These are phyloP conservation scores for Encephalitozoon romaleae DNA, from an alignment of 371 early-diverging fungal species.

Conservation along the genomic window DNA sequence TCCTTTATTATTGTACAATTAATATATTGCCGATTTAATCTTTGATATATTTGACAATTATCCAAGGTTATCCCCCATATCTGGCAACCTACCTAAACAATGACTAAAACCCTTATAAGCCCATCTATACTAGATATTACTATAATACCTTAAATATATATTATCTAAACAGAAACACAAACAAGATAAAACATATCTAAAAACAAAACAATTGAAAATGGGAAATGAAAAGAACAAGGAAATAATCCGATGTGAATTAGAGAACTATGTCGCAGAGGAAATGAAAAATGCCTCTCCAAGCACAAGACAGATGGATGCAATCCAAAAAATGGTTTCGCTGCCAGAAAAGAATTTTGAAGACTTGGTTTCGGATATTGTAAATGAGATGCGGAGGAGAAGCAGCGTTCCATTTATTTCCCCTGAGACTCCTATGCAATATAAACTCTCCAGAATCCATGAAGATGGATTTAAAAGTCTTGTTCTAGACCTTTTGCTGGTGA, in stretches of 20 bases:
- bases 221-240: conserved; percentile 2
- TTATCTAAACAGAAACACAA: conserved; percentile 13
- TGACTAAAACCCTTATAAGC: not conserved
- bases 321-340: conserved; percentile 53
- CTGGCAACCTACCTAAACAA: not conserved
- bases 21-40: conserved; percentile 3
- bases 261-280: conserved; percentile 15
- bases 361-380: conserved; percentile 55
- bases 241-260: conserved; percentile 14
- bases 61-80: not conserved
- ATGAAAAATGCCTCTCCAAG: not conserved
- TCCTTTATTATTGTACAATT: not conserved
- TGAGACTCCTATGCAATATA: conserved; percentile 40
- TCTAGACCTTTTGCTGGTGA: conserved; percentile 54
- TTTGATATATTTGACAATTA: conserved; percentile 11
- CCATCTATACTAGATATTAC: too few relatives aligned
- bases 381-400: conserved; percentile 55
- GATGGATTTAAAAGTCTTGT: conserved; percentile 57
- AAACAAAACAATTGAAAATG: conserved; percentile 21
- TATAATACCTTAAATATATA: not conserved
- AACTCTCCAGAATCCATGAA: conserved; percentile 43
- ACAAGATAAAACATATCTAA: not conserved
- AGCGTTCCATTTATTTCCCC: conserved; percentile 8
- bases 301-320: conserved; percentile 46
- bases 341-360: conserved; percentile 51